Evolutionary conservation across 352 stramenopile genomes (phyloP), one percentile per base, ranked within the genome.

Genomic region (Phytophthora palmivora): DNA sequence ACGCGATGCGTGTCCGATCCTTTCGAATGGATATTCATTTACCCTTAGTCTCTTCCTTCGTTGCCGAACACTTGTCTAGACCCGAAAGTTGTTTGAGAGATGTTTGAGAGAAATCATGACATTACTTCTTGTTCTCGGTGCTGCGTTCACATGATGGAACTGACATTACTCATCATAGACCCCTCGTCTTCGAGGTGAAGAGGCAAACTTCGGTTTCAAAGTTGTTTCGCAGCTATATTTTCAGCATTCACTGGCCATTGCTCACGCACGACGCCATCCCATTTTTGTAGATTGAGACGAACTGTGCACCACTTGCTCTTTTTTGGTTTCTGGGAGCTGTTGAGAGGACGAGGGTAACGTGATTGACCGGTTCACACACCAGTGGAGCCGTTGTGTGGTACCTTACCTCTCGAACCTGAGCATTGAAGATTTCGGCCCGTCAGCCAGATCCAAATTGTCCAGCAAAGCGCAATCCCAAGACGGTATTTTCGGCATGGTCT

Each of bases 401-500:
- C 30, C 28, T 34, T 52, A 39, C 32, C 48, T 48, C 8, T 66
- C 37, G 30, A 56, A 26, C 24, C 32, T 55, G 24, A 44, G 38
- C 47, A 59, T 58, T 59, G 15, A 48, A 24, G 34, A 38, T 56
- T 65, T 58, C 4, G 36, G 33, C 32, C 15, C 11, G 22, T 48
- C 59, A 52, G 57, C 53, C 66, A 74, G 62, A 70, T 69, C 56
- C 45, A 63, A 74, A 58, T 74, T 74, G 54, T 52, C 60, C 37
- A 24, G 30, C 52, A 41, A 70, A 73, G 60, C 49, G 54, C 55
- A 74, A 68, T 71, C 66, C 66, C 61, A 71, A 67, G 14, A 30
- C 39, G 54, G 45, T 74, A 74, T 71, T 71, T 74, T 68, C 49
- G 61, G 66, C 42, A 76, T 76, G 67, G 43, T 71, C 47, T 72